Percentiles rank a stretch among this genome's conserved stretches.
Evolutionary conservation across 179 eudicot species (phyloP).

Genomic region (Heliamphora pulchella): DNA sequence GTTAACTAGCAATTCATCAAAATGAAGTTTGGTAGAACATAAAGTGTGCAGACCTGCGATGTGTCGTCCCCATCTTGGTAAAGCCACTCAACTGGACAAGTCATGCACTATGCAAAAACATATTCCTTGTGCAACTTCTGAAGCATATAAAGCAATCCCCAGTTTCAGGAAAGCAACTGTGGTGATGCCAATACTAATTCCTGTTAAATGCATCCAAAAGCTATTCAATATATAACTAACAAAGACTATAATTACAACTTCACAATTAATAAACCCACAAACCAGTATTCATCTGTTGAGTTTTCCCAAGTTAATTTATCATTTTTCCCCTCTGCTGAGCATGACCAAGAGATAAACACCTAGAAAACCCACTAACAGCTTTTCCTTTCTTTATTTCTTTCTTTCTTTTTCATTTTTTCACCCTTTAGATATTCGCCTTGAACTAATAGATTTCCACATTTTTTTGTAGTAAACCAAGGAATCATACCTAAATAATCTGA

Average conservation of each 20-base stretch:
- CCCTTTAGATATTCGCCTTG: too few species aligned
- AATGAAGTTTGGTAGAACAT: neutral
- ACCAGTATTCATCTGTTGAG: neutral
- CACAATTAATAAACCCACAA: neutral
- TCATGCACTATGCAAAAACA: constrained; percentile 31
- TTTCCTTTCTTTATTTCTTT: neutral
- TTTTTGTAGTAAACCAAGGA: neutral
- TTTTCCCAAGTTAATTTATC: neutral
- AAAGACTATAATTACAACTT: neutral
- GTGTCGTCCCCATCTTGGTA: constrained; percentile 50
- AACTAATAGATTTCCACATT: neutral
- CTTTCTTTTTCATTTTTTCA: neutral
- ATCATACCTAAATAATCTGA: neutral
- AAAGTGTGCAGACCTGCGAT: constrained; percentile 60
- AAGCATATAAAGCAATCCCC: constrained; percentile 19
- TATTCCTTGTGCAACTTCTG: constrained; percentile 18
- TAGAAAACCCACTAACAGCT: neutral
- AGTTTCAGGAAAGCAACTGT: constrained; percentile 13
- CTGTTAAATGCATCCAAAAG: constrained; percentile 19
- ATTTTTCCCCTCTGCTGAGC: neutral
- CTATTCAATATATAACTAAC: neutral
- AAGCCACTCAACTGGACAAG: constrained; percentile 31
- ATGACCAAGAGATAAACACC: neutral
- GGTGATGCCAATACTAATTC: constrained; percentile 11
- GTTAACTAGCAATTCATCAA: neutral